phyloP scores from a whole-genome alignment of 768 basidiomycete species.

The Russula vinacea region DNA sequence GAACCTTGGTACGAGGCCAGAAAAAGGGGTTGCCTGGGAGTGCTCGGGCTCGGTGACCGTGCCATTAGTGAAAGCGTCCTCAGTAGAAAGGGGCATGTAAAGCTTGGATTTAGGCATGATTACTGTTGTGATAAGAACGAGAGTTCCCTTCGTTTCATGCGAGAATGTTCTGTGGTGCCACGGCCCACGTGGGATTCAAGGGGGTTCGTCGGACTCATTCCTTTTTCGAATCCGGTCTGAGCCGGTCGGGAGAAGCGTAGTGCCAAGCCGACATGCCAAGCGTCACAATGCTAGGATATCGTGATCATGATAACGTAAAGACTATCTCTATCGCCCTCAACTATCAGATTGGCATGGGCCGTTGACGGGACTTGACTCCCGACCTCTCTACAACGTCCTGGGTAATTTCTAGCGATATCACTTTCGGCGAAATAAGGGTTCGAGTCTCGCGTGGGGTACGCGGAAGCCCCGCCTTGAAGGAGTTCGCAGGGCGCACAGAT shows the following conservation, averaged over 20 bases:
- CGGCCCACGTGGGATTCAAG: neutral
- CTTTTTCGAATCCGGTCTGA: neutral
- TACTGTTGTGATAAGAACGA: no score
- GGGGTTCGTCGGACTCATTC: no score
- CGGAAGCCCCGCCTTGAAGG: conserved; percentile 1
- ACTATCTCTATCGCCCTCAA: neutral
- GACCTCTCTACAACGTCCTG: neutral
- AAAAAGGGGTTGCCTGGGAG: neutral
- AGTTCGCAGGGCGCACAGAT: neutral
- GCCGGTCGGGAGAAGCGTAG: neutral
- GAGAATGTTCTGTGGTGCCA: no score
- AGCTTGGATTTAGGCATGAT: conserved; percentile 9
- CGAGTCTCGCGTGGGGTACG: neutral
- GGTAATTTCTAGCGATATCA: neutral
- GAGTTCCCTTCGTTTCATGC: neutral
- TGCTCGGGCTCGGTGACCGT: neutral
- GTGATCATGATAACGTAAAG: no score
- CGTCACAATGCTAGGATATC: no score
- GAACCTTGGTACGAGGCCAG: neutral
- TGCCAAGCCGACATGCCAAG: no score
- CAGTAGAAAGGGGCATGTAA: neutral
- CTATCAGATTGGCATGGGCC: neutral
- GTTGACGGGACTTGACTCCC: neutral
- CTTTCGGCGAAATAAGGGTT: neutral
- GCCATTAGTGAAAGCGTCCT: neutral